Evolutionary conservation across 176 grass and related monocot genomes (phyloP).

Genomic region (Olyra latifolia): DNA sequence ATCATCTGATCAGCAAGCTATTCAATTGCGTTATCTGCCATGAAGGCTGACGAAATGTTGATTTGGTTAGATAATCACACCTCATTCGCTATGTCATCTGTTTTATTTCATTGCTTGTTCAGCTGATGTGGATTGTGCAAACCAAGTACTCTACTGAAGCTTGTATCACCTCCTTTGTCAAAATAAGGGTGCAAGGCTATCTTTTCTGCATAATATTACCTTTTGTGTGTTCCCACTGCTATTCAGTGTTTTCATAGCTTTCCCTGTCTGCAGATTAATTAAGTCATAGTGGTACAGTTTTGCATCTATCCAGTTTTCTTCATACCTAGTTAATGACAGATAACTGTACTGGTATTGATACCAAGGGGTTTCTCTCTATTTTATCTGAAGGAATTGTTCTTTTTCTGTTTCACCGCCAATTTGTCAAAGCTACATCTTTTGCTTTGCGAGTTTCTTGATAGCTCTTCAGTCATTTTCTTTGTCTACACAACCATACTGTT

Average conservation of each 20-base stretch:
- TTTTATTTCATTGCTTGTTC: slow-evolving; percentile 7
- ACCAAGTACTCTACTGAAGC: neutral
- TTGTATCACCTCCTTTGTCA: neutral
- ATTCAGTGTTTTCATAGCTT: neutral
- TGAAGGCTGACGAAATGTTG: neutral
- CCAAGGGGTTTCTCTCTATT: neutral
- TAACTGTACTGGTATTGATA: neutral
- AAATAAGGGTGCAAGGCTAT: neutral
- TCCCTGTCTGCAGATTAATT: neutral
- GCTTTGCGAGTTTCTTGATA: neutral
- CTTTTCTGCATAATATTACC: no score
- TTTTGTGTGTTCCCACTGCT: neutral
- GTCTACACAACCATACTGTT: neutral
- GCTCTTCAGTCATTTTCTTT: neutral
- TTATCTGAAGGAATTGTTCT: neutral
- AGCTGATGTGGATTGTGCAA: neutral
- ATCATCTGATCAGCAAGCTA: slow-evolving; percentile 1
- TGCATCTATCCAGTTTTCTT: neutral
- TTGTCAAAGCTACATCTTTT: neutral
- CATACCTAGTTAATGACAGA: neutral
- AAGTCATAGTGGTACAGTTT: no score
- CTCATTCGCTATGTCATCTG: neutral
- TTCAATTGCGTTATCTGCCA: neutral
- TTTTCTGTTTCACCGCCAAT: neutral
- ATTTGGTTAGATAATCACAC: neutral